Conservation (phyloP, 768 basidiomycete species). For the Lentinus tigrinus region DNA sequence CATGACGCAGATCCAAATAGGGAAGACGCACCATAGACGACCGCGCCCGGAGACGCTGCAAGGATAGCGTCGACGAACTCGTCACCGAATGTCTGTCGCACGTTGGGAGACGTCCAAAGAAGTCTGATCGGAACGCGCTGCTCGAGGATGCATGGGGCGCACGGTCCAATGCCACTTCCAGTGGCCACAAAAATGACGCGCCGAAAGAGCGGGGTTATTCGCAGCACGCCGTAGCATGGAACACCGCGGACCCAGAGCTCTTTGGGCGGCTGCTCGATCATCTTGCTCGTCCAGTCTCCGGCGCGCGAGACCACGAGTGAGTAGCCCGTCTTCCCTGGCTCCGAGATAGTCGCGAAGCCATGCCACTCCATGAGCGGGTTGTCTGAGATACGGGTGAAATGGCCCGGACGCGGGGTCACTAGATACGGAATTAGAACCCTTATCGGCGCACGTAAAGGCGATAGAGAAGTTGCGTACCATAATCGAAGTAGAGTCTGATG, state of each 20-base stretch:
- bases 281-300: conserved; percentile 58
- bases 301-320: conserved; percentile 57
- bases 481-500: conserved; percentile 58
- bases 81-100: conserved; percentile 61
- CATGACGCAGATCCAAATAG: neutral
- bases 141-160: conserved; percentile 53
- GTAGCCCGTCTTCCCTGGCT: conserved; percentile 37
- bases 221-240: conserved; percentile 53
- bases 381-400: conserved; percentile 38
- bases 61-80: conserved; percentile 56
- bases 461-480: conserved; percentile 43
- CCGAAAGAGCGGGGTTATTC: conserved; percentile 54
- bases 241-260: conserved; percentile 59
- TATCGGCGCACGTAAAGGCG: conserved; percentile 3
- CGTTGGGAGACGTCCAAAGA: conserved; percentile 64
- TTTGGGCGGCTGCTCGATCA: conserved; percentile 53
- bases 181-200: conserved; percentile 59
- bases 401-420: conserved; percentile 34
- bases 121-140: conserved; percentile 50
- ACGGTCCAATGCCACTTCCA: conserved; percentile 60
- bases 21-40: conserved; percentile 49
- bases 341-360: conserved; percentile 53
- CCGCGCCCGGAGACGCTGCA: conserved; percentile 51
- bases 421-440: conserved; percentile 17
- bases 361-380: conserved; percentile 58